These are phyloP conservation scores for Sporothrix phasma DNA, from an alignment of 2,329 filamentous ascomycete genomes.

Conservation along the genomic window DNA sequence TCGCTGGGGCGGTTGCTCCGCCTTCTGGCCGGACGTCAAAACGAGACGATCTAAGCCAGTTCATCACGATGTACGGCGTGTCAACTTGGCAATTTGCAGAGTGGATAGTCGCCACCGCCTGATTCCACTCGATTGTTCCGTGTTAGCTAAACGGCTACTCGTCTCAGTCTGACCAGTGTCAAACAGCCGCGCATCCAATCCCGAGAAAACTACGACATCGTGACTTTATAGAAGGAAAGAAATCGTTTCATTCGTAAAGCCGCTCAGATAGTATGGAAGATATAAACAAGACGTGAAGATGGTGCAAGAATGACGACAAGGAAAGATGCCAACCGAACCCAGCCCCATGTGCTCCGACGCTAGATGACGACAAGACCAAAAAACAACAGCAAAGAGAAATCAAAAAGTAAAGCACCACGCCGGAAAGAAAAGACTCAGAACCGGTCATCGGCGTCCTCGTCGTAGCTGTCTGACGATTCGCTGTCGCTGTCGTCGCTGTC, in stretches of 20 bases:
- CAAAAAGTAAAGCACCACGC: background rate
- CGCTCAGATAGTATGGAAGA: background rate
- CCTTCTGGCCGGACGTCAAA: background rate
- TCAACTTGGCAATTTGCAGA: background rate
- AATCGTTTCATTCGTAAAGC: constrained; percentile 6
- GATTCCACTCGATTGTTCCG: background rate
- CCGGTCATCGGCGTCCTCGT: constrained; percentile 26
- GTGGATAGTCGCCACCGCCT: background rate
- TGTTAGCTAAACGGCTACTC: too few species aligned
- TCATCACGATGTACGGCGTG: background rate
- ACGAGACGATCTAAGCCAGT: too few species aligned
- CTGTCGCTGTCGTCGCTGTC: constrained; percentile 41
- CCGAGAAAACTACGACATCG: too few species aligned
- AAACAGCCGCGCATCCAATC: too few species aligned
- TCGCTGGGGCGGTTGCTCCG: background rate
- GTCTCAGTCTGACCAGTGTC: too few species aligned
- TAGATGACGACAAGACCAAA: background rate
- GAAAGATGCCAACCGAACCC: background rate
- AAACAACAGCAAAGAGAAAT: background rate
- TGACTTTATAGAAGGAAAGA: background rate
- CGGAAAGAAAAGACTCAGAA: background rate
- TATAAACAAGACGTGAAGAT: background rate
- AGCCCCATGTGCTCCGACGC: background rate
- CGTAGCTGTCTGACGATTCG: constrained; percentile 34
- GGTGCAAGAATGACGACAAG: background rate